Evolutionary conservation across 495 filamentous ascomycete species (phyloP).

Genomic region (Hypoxylon fragiforme): DNA sequence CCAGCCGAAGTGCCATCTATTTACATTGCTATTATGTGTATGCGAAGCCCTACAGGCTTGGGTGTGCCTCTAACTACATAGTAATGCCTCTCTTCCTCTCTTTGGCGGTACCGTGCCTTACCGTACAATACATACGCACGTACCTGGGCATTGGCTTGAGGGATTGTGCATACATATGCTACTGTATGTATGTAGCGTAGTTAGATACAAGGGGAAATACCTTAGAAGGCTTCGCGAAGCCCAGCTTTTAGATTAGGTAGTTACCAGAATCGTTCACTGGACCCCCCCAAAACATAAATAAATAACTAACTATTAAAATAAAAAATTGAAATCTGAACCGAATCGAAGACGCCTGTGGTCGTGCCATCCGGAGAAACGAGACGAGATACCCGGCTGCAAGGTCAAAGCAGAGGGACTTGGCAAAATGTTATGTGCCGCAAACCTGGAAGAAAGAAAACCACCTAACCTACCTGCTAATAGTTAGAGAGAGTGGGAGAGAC

Average conservation of each 20-base stretch:
- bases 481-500: too few species aligned
- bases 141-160: background rate
- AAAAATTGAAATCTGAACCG: constrained; percentile 33
- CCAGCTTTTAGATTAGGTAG: too few species aligned
- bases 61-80: too few species aligned
- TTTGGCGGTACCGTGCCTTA: too few species aligned
- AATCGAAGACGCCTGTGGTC: constrained; percentile 25
- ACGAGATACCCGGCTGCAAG: constrained; percentile 38
- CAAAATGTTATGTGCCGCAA: constrained; percentile 30
- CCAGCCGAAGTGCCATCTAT: background rate
- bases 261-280: constrained; percentile 25
- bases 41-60: too few species aligned
- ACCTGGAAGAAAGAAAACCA: constrained; percentile 10
- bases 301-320: background rate
- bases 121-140: background rate
- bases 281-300: too few species aligned
- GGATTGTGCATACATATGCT: background rate
- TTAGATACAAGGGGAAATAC: constrained; percentile 22
- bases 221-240: constrained; percentile 36
- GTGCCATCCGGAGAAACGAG: constrained; percentile 36
- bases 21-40: background rate
- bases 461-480: too few species aligned
- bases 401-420: constrained; percentile 27
- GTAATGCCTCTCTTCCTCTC: too few species aligned
- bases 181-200: background rate